phyloP scores from a whole-genome alignment of 176 grass and related monocot species.

The Sorghum bicolor region Sorghum_bicolor_NCBIv3 NC_012872.2:12310001-12310500 shows the following conservation, averaged over 20 bases:
- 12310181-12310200: constrained; percentile 73
- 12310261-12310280: constrained; percentile 77
- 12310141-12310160: constrained; percentile 52
- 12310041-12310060: constrained; percentile 69
- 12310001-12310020: constrained; percentile 73
- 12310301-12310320: constrained; percentile 93
- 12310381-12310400: constrained; percentile 79
- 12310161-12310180: constrained; percentile 62
- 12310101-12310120: constrained; percentile 39
- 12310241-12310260: constrained; percentile 95
- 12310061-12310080: constrained; percentile 65
- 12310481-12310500: constrained; percentile 88
- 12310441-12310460: constrained; percentile 37
- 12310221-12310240: constrained; percentile 65
- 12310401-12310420: constrained; percentile 63
- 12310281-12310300: constrained; percentile 71
- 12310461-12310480: constrained; percentile 79
- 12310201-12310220: constrained; percentile 68
- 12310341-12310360: constrained; percentile 52
- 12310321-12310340: constrained; percentile 79
- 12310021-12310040: constrained; percentile 72
- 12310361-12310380: constrained; percentile 63
- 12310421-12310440: constrained; percentile 27
- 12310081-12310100: constrained; percentile 67
- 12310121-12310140: constrained; percentile 71